A percentile compares a stretch with the other conserved stretches of the same genome.
Evolutionary conservation across 768 basidiomycete species (phyloP).

Genomic region (Suillus variegatus): DNA sequence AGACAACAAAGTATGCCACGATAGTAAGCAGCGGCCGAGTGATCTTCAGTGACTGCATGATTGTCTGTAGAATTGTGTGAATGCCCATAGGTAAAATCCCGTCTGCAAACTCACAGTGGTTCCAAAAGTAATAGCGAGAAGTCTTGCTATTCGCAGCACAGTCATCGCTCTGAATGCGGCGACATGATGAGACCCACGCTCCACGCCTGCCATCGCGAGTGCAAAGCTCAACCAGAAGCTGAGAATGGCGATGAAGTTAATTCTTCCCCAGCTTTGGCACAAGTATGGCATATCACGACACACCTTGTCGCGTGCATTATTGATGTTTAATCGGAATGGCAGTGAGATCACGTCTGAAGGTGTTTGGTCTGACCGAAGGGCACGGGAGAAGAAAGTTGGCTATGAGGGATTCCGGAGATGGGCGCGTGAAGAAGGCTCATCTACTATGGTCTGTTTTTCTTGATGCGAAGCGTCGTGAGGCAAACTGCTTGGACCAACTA

Average conservation of each 20-base stretch:
- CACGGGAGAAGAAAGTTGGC: constrained; percentile 52
- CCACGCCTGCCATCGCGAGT: constrained; percentile 67
- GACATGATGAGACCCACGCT: constrained; percentile 69
- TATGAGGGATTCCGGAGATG: constrained; percentile 46
- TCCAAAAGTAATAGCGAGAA: constrained; percentile 87
- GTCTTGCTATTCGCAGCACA: constrained; percentile 77
- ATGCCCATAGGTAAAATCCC: not conserved
- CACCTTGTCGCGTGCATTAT: constrained; percentile 55
- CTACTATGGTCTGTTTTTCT: not conserved
- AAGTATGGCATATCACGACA: constrained; percentile 80
- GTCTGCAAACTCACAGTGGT: constrained; percentile 65
- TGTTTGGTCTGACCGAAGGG: constrained; percentile 42
- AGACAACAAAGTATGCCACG: constrained; percentile 89
- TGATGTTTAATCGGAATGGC: constrained; percentile 64
- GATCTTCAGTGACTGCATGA: constrained; percentile 89
- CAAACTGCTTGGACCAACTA: not conserved
- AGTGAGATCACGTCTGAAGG: constrained; percentile 48
- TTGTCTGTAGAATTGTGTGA: constrained; percentile 49
- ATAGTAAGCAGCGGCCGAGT: constrained; percentile 85
- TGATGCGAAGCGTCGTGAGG: not conserved
- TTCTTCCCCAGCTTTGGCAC: constrained; percentile 89
- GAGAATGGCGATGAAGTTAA: constrained; percentile 84
- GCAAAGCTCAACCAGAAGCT: constrained; percentile 86
- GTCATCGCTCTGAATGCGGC: constrained; percentile 91
- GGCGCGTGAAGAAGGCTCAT: constrained; percentile 25